Conservation (phyloP, 495 filamentous ascomycete genomes). For the Annulohypoxylon maeteangense region DNA sequence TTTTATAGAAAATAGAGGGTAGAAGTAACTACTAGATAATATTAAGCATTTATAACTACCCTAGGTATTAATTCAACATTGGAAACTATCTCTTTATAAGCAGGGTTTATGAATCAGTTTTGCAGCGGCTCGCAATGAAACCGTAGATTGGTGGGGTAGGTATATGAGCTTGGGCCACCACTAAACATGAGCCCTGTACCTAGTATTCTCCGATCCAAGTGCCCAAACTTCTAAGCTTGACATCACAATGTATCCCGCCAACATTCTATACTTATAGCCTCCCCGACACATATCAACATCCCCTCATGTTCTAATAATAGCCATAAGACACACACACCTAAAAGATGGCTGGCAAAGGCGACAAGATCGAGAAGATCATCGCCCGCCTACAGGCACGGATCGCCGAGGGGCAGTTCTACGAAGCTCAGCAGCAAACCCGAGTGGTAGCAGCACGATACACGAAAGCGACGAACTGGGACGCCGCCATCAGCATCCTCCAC, state of each 20-base stretch:
- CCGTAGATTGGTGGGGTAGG: conserved; percentile 1
- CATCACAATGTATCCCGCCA: conserved; percentile 21
- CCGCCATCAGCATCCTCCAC: conserved; percentile 86
- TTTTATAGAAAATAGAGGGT: no score
- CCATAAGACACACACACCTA: not conserved
- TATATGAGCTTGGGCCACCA: conserved; percentile 29
- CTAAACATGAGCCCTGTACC: not conserved
- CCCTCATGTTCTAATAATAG: not conserved
- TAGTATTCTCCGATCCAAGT: conserved; percentile 4
- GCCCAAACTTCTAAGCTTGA: conserved; percentile 1
- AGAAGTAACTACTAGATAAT: no score
- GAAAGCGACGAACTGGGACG: conserved; percentile 81
- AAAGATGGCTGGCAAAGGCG: conserved; percentile 50
- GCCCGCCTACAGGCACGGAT: conserved; percentile 73
- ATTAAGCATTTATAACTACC: no score
- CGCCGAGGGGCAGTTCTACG: conserved; percentile 91
- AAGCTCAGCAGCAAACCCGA: conserved; percentile 96
- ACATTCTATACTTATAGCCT: not conserved
- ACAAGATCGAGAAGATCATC: conserved; percentile 63
- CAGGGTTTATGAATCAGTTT: not conserved
- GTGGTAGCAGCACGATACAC: conserved; percentile 92
- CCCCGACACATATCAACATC: not conserved
- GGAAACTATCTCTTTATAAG: no score
- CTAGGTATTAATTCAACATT: no score
- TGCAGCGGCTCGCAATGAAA: not conserved